Base-by-base conservation (phyloP, 768 basidiomycete species). In the Suillus weaverae region DNA sequence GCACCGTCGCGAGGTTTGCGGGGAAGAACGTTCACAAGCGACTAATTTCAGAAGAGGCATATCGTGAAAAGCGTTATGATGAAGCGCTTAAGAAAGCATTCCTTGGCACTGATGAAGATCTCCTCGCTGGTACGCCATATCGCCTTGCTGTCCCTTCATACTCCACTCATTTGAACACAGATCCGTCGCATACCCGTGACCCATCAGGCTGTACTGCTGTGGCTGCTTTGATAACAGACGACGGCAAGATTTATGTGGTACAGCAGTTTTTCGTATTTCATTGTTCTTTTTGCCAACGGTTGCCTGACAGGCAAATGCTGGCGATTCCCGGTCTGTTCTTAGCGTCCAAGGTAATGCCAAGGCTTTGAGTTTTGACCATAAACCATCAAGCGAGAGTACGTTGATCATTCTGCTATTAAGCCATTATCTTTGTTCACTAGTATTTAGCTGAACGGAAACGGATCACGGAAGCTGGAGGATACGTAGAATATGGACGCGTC, bases 151-250 rank as follows among this genome's bases (percentile, higher is more conserved):
- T 46, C 55, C 38, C 48, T 65, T 44, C 9, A 61, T 44, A 53
- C 32, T 18, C 30, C 56, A n/a, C 26, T 57, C 35, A 16, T 66
- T 46, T 32, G 56, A 53, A 53, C 48, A 61, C 72, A 96, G 95
- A 94, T 74, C 91, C 95, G 56, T 85, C 87, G 65, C 95, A 93
- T 78, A 85, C 88, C 62, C 86, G 90, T 68, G 97, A 99, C 77
- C 91, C 95, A 2, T 97, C 96, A 10, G 97, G 97, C 10, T 97
- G 95, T 74, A 99, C 97, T 1, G 96, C 97, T 8, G 93, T 99
- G 16, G 89, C 94, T 13, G 91, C 90, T 20, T 78, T 99, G 62
- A 76, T 97, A 48, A 95, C 95, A 13, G 74, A 82, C 35, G 92
- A 97, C 73, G 79, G 77, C 46, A 89, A 90, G 76, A 88, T 97